Conservation (phyloP, 495 filamentous ascomycete genomes). For the Tuber microsphaerosporum region DNA sequence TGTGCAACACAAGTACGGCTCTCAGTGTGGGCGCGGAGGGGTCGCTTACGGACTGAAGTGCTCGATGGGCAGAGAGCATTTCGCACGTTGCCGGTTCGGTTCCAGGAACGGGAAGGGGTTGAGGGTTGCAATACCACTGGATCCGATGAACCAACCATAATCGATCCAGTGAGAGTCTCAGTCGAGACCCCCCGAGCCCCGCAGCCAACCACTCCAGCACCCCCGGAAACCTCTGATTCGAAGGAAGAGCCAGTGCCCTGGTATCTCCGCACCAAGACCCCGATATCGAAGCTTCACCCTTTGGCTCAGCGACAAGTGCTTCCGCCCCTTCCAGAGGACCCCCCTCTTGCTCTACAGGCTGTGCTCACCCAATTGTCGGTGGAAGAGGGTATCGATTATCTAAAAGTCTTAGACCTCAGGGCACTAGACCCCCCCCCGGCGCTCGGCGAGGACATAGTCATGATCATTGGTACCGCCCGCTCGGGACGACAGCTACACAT, state of each 20-base stretch:
- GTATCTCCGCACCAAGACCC: constrained; percentile 71
- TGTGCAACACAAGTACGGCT: constrained; percentile 19
- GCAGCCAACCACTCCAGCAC: background rate
- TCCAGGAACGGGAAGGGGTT: background rate
- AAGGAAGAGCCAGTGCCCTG: constrained; percentile 54
- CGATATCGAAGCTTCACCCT: constrained; percentile 43
- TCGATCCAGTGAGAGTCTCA: background rate
- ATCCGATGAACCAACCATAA: background rate
- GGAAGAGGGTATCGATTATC: constrained; percentile 72
- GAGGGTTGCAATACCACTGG: background rate
- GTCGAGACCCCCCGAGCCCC: background rate
- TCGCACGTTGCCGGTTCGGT: background rate
- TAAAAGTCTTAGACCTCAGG: constrained; percentile 74
- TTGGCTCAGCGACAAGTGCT: constrained; percentile 58
- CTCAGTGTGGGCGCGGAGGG: background rate
- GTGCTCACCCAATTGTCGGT: constrained; percentile 72
- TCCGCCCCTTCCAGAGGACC: constrained; percentile 64
- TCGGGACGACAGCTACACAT: constrained; percentile 91
- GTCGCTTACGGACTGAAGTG: background rate
- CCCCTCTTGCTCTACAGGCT: constrained; percentile 64
- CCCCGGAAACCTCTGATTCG: background rate
- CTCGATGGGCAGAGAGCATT: constrained; percentile 6
- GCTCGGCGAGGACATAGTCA: constrained; percentile 77
- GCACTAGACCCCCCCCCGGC: constrained; percentile 76
- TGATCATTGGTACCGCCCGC: constrained; percentile 88